Evolutionary conservation across 148 eudicot species (phyloP), one percentile per base, ranked within the genome.

Genomic region (Drosera capensis): DNA sequence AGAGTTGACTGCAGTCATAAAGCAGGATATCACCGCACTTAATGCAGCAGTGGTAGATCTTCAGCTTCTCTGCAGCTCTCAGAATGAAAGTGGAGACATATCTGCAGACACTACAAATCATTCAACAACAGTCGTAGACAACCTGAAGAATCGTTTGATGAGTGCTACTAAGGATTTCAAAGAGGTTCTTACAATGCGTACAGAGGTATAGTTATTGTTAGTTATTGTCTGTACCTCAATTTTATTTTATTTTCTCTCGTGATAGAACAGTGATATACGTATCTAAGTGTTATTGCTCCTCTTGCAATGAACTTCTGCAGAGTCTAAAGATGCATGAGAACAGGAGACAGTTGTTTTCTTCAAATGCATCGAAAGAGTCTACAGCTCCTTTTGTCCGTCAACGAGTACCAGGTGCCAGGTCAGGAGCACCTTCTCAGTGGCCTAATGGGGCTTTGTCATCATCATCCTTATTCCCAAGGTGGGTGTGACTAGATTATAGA

Each of bases 131-230:
- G 73, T 82, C 53, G 78, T 80, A 67, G 83, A 79, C 67, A 94
- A 86, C 70, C 53, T 82, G 49, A 86, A 86, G 60, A 78, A 54
- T 56, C 75, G 74, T 57, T 85, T 86, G 39, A 86, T 86, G 96
- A 72, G 67, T 40, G 81, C 77, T 51, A 76, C 94, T 25, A 86
- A 78, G 60, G 75, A 68, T 66, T 82, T 86, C 58, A 79, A 82
- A 56, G 82, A 78, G 29, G 96, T 86, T 20, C 65, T 86, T 54
- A 82, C 87, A 26, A 61, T 84, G 37, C 78, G 93, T 71, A 76
- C 94, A 23, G 72, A 86, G 79, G 96, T 68, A 40, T 15, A 60
- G 66, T 18, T 54, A 17, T 2, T 22, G 2, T 23, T 23, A 9
- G 1, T n/a, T n/a, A 30, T 18, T 18, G 23, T 3, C 13, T 24